Percentiles rank a stretch among this genome's conserved stretches.
These are phyloP conservation scores for Neurospora crassa DNA, from an alignment of 2,329 filamentous ascomycete genomes.

Conservation along the genomic window DNA sequence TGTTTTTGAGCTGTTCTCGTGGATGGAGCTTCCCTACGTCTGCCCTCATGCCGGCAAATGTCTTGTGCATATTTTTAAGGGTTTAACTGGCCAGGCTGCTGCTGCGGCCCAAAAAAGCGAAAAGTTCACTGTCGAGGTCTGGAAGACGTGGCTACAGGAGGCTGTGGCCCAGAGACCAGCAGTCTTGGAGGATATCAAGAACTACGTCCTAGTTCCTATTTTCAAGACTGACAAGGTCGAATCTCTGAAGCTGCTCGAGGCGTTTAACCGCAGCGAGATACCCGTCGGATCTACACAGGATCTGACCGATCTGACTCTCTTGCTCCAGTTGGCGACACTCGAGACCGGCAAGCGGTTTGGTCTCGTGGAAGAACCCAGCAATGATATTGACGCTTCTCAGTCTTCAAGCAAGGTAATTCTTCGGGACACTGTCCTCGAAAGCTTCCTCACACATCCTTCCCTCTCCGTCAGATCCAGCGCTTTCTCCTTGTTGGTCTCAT, in stretches of 20 bases:
- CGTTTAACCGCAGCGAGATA: conserved; percentile 37
- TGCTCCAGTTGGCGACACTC: conserved; percentile 54
- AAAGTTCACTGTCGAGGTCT: conserved; percentile 31
- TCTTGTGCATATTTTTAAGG: conserved; percentile 46
- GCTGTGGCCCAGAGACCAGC: conserved; percentile 38
- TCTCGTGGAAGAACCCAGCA: conserved; percentile 58
- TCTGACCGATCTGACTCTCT: conserved; percentile 10
- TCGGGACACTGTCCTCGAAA: conserved; percentile 35
- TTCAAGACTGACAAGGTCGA: conserved; percentile 48
- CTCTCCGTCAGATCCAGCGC: conserved; percentile 67
- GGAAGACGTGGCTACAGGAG: conserved; percentile 47
- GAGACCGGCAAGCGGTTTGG: conserved; percentile 63
- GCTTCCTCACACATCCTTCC: conserved; percentile 45
- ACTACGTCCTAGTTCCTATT: conserved; percentile 52
- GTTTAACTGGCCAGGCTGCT: conserved; percentile 28
- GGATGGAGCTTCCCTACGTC: conserved; percentile 46
- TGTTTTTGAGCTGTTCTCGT: conserved; percentile 30
- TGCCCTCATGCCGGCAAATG: conserved; percentile 53
- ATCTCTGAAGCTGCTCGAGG: conserved; percentile 47
- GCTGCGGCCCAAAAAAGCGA: conserved; percentile 9
- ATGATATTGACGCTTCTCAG: conserved; percentile 1
- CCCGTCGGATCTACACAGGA: conserved; percentile 8
- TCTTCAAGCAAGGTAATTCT: conserved; percentile 24
- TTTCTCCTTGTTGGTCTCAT: conserved; percentile 69
- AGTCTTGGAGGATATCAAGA: conserved; percentile 53